Evolutionary conservation across 371 early-diverging fungal species (phyloP).

Genomic region (Mortierella polycephala): DNA sequence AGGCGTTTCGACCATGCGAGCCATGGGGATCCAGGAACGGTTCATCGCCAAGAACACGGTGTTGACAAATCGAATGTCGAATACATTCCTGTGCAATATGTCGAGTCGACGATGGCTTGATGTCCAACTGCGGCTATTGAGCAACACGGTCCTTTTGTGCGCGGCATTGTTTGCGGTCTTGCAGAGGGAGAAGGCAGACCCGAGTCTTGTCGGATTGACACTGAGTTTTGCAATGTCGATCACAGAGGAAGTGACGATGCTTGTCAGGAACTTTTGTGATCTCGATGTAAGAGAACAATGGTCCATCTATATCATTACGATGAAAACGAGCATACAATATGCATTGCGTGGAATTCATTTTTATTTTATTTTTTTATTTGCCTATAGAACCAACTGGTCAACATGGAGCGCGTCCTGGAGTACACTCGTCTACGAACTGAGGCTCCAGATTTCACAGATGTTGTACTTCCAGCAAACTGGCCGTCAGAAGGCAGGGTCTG

Average conservation of each 20-base stretch:
- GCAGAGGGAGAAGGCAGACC: conserved; percentile 63
- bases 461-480: too few relatives aligned
- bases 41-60: conserved; percentile 80
- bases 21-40: conserved; percentile 76
- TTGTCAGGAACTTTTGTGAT: conserved; percentile 78
- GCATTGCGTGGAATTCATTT: too few relatives aligned
- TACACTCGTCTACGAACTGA: too few relatives aligned
- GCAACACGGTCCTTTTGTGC: conserved; percentile 72
- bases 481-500: too few relatives aligned
- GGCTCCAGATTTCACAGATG: too few relatives aligned
- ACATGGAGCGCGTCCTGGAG: too few relatives aligned
- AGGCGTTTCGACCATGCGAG: conserved; percentile 87
- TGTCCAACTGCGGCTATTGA: conserved; percentile 85
- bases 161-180: conserved; percentile 75
- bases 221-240: conserved; percentile 89
- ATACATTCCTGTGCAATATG: conserved; percentile 83
- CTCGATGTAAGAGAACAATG: conserved; percentile 63
- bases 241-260: conserved; percentile 88
- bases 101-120: conserved; percentile 93
- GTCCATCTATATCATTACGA: too few relatives aligned
- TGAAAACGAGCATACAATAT: too few relatives aligned
- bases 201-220: conserved; percentile 86
- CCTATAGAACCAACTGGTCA: too few relatives aligned
- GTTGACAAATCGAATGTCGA: conserved; percentile 83
- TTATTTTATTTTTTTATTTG: too few relatives aligned